A percentile compares a stretch with the other conserved stretches of the same genome.
phyloP scores from a whole-genome alignment of 2,329 filamentous ascomycete genomes.

The Raffaelea arxii region DNA sequence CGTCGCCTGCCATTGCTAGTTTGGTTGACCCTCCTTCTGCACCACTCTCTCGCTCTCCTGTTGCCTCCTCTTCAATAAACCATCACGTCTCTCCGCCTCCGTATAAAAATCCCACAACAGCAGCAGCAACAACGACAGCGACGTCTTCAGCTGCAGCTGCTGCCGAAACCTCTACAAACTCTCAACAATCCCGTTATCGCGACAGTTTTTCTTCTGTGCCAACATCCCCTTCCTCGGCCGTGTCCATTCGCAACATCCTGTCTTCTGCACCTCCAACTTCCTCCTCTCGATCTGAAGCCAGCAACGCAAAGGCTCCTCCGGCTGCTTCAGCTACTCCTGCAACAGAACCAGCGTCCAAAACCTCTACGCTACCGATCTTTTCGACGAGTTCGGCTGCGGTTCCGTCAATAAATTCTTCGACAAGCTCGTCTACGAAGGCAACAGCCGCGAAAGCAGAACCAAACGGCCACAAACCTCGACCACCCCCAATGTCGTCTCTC shows the following conservation, averaged over 20 bases:
- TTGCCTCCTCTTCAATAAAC: conserved; percentile 15
- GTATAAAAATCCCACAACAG: conserved; percentile 11
- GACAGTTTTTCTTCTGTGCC: not conserved
- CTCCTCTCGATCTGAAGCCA: not conserved
- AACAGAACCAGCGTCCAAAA: not conserved
- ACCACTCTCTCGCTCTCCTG: conserved; percentile 16
- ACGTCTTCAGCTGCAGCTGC: not conserved
- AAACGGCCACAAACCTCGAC: conserved; percentile 4
- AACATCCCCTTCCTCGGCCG: not conserved
- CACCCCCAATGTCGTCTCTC: conserved; percentile 4
- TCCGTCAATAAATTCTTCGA: too few relatives aligned
- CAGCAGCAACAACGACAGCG: conserved; percentile 4
- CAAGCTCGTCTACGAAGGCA: not conserved
- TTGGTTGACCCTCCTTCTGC: conserved; percentile 63
- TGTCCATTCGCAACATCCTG: not conserved
- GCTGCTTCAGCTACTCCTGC: not conserved
- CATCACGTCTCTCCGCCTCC: conserved; percentile 25
- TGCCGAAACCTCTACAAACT: not conserved
- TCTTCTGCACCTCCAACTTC: not conserved
- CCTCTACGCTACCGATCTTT: too few relatives aligned
- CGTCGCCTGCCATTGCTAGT: conserved; percentile 85
- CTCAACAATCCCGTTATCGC: not conserved
- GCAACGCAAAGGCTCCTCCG: not conserved
- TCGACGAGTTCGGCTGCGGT: too few relatives aligned
- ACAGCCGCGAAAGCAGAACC: conserved; percentile 4